phyloP scores from a whole-genome alignment of 495 filamentous ascomycete species.

The Rhizodiscina lignyota region DNA sequence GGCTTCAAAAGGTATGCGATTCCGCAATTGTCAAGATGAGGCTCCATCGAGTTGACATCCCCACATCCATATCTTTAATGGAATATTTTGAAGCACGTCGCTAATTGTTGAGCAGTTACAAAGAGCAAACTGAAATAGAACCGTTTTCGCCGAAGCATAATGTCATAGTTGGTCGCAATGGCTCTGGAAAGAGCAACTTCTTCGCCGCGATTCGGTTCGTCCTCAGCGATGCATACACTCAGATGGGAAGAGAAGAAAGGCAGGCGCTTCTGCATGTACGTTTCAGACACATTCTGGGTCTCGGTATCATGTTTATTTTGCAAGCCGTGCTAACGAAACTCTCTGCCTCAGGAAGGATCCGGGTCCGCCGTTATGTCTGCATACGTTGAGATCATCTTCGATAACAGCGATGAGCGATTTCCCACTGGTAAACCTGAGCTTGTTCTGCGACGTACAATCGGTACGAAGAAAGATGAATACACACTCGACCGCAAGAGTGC shows the following conservation, averaged over 20 bases:
- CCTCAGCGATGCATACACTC: constrained; percentile 91
- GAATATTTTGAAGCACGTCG: no score
- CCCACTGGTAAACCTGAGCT: constrained; percentile 85
- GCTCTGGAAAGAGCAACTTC: constrained; percentile 98
- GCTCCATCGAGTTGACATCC: background rate
- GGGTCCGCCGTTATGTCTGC: constrained; percentile 97
- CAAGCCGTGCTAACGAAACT: background rate
- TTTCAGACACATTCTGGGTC: background rate
- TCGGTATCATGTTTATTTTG: background rate
- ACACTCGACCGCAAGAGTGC: constrained; percentile 91
- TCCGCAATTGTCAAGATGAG: background rate
- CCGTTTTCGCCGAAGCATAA: constrained; percentile 97
- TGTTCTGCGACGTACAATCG: constrained; percentile 82
- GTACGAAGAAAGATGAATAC: constrained; percentile 96
- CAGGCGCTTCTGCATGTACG: constrained; percentile 76
- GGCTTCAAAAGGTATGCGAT: constrained; percentile 89
- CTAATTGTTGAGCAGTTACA: constrained; percentile 91
- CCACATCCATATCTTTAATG: background rate
- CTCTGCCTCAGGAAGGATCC: constrained; percentile 56
- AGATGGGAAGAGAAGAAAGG: constrained; percentile 91
- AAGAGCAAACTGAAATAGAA: constrained; percentile 96
- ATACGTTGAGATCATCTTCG: constrained; percentile 97
- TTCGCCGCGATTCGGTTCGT: constrained; percentile 98
- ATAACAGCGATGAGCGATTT: constrained; percentile 93
- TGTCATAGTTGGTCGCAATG: constrained; percentile 98